Evolutionary conservation across 768 basidiomycete genomes (phyloP).

Genomic region (Lactifluus subvellereus): DNA sequence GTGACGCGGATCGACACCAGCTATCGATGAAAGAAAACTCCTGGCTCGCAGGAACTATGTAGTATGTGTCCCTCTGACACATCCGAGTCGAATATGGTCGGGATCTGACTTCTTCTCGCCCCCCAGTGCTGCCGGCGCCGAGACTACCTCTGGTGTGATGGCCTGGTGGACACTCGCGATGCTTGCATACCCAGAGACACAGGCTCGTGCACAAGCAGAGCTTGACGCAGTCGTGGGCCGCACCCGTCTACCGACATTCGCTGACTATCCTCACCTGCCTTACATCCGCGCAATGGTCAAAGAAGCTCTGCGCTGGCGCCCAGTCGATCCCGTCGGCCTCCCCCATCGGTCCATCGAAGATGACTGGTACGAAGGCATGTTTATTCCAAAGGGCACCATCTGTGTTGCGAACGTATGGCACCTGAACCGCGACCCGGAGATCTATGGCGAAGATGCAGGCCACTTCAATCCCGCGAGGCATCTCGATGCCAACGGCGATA

Average conservation of each 20-base stretch:
- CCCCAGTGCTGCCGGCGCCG: conserved; percentile 21
- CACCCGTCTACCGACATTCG: conserved; percentile 18
- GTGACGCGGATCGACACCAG: conserved; percentile 8
- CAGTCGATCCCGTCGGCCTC: conserved; percentile 21
- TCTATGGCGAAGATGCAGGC: conserved; percentile 21
- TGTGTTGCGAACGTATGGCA: conserved; percentile 24
- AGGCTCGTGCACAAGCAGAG: conserved; percentile 20
- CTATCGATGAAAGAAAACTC: conserved; percentile 17
- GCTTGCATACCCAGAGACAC: conserved; percentile 21
- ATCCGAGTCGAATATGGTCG: background rate
- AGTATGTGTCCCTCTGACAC: conserved; percentile 15
- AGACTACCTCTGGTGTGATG: conserved; percentile 23
- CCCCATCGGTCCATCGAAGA: conserved; percentile 24
- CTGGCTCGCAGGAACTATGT: conserved; percentile 26
- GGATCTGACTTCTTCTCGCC: background rate
- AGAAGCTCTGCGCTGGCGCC: conserved; percentile 23
- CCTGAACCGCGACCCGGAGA: conserved; percentile 20
- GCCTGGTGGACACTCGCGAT: conserved; percentile 23
- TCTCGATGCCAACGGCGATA: conserved; percentile 13
- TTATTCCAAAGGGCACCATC: conserved; percentile 22
- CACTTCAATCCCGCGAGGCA: conserved; percentile 23
- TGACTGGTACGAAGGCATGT: conserved; percentile 24
- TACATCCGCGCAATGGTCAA: conserved; percentile 24
- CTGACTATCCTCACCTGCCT: conserved; percentile 20
- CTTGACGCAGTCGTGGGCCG: conserved; percentile 23